Percentiles rank a stretch among this genome's conserved stretches.
Conservation (phyloP, 2,329 filamentous ascomycete species). For the Drechslerella coelobrocha region DNA sequence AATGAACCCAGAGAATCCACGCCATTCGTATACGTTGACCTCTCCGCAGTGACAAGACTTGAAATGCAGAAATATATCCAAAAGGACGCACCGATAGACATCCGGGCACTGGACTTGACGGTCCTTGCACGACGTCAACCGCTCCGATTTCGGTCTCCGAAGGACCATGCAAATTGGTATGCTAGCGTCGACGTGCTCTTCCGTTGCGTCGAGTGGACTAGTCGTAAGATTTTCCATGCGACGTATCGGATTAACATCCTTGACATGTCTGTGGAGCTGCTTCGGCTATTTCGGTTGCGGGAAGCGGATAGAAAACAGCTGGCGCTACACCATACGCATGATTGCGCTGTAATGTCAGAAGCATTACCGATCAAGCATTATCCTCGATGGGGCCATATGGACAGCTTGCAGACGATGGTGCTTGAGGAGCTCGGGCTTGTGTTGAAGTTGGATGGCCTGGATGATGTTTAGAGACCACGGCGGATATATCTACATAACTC, state of each 20-base stretch:
- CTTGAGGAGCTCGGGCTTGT: constrained; percentile 35
- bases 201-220: constrained; percentile 30
- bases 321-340: constrained; percentile 19
- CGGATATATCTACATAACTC: too few relatives aligned
- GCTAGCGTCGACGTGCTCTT: constrained; percentile 33
- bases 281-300: constrained; percentile 17
- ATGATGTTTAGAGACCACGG: too few relatives aligned
- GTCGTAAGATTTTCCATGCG: constrained; percentile 19
- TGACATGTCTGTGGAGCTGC: constrained; percentile 9
- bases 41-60: constrained; percentile 9
- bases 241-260: constrained; percentile 30
- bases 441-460: constrained; percentile 27
- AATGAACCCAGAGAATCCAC: constrained; percentile 23
- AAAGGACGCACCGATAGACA: constrained; percentile 4
- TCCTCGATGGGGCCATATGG: constrained; percentile 24
- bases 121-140: constrained; percentile 17
- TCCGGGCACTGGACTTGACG: constrained; percentile 20
- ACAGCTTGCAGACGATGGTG: constrained; percentile 22
- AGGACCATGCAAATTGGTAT: constrained; percentile 38
- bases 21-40: constrained; percentile 28
- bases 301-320: constrained; percentile 28
- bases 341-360: constrained; percentile 20
- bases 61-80: constrained; percentile 30
- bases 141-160: constrained; percentile 17
- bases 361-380: constrained; percentile 40